Evolutionary conservation across 1,284 basidiomycete genomes (phyloP).

Genomic region (Flammula alnicola): DNA sequence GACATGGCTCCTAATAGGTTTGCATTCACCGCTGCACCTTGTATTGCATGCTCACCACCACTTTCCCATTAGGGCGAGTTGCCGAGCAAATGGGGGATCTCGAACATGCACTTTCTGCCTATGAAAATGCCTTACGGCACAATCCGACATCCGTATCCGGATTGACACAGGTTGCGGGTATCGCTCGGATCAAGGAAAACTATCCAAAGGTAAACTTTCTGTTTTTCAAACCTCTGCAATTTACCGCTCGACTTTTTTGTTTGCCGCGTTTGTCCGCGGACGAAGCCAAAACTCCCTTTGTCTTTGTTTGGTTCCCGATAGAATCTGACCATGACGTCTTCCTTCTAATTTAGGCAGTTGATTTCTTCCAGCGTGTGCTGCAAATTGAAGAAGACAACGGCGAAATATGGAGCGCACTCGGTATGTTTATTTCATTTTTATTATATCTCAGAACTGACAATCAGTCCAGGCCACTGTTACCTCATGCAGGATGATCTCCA

Average conservation of each 20-base stretch:
- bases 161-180: slow-evolving; percentile 89
- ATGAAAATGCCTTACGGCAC: slow-evolving; percentile 91
- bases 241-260: no score
- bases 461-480: slow-evolving; percentile 84
- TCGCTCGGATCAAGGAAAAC: slow-evolving; percentile 87
- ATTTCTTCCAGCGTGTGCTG: slow-evolving; percentile 92
- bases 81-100: slow-evolving; percentile 92
- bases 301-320: slow-evolving; percentile 34
- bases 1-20: slow-evolving; percentile 92
- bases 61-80: slow-evolving; percentile 66
- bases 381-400: slow-evolving; percentile 90
- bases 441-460: slow-evolving; percentile 25
- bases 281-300: slow-evolving; percentile 31
- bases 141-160: slow-evolving; percentile 88
- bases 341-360: slow-evolving; percentile 75
- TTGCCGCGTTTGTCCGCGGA: slow-evolving; percentile 42
- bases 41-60: not conserved
- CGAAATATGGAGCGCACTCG: slow-evolving; percentile 93
- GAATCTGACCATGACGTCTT: slow-evolving; percentile 44
- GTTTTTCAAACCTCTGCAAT: no score
- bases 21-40: slow-evolving; percentile 3
- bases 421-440: slow-evolving; percentile 45
- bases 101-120: slow-evolving; percentile 87
- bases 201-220: slow-evolving; percentile 72
- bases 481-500: slow-evolving; percentile 99